Base-by-base conservation (phyloP, 768 basidiomycete species). In the Ephemerocybe angulata region DNA sequence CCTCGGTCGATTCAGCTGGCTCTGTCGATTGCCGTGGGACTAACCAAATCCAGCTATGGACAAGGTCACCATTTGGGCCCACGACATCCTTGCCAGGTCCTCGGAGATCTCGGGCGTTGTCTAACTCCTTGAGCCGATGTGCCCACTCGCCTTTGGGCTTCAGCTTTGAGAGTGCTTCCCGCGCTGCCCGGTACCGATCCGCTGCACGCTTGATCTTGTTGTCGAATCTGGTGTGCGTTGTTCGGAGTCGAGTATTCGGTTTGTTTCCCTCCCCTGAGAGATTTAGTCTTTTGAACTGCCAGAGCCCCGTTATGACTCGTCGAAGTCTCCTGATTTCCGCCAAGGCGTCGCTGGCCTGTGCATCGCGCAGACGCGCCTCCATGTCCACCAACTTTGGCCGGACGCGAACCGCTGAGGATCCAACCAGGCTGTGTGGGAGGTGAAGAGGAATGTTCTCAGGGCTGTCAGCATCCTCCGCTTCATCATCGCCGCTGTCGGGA, bases 341-440 rank as follows among this genome's bases (percentile, higher is more conserved):
- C 3, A 63, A 37, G 10, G 57, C 53, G 52, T 63, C 62, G 24
- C 56, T 47, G 11, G 62, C 62, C 48, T 63, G 54, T 11, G 49
- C 62, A 24, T 44, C 12, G 2, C 47, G 47, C 11, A 61, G 52
- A n/a, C 50, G 25, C 15, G 4, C 28, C 21, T 52, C 50, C 21
- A 11, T 52, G 10, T 41, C 37, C 5, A 21, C 12, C 17, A 52
- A 7, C 3, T 22, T 7, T 7, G 4, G 12, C n/a, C n/a, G n/a
- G n/a, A n/a, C n/a, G n/a, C n/a, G n/a, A n/a, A n/a, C n/a, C n/a
- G n/a, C n/a, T n/a, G n/a, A n/a, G n/a, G n/a, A n/a, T n/a, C n/a
- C n/a, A n/a, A n/a, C n/a, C n/a, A n/a, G n/a, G n/a, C n/a, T n/a
- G n/a, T n/a, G n/a, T n/a, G n/a, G n/a, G n/a, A n/a, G n/a, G n/a